Evolutionary conservation across 2,329 filamentous ascomycete species (phyloP).

Genomic region (Chalara sp.): DNA sequence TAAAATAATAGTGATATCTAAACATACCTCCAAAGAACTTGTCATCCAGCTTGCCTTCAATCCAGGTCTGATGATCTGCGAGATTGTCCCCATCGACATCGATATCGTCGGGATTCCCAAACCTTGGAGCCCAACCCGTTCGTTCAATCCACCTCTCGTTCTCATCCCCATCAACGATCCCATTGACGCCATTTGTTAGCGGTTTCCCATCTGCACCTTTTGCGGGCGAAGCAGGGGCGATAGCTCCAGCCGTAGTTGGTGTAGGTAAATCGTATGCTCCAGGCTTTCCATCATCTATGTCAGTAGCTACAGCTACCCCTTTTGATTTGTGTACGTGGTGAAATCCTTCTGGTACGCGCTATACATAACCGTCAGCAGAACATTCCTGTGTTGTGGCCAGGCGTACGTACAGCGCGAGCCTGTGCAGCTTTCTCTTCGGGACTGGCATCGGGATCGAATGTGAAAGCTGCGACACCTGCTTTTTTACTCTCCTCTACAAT

Average conservation of each 20-base stretch:
- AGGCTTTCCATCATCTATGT: constrained; percentile 64
- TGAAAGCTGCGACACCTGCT: constrained; percentile 72
- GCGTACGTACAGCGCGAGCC: constrained; percentile 60
- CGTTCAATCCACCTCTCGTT: constrained; percentile 46
- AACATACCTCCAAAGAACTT: constrained; percentile 77
- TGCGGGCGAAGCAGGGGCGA: constrained; percentile 41
- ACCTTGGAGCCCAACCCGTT: constrained; percentile 84
- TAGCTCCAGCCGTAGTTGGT: constrained; percentile 62
- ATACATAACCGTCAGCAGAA: constrained; percentile 6
- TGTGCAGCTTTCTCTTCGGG: constrained; percentile 80
- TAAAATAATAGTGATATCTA: neutral
- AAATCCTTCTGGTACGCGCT: constrained; percentile 60
- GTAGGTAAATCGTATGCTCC: constrained; percentile 72
- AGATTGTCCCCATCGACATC: constrained; percentile 54
- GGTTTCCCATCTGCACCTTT: constrained; percentile 40
- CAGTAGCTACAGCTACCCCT: constrained; percentile 67
- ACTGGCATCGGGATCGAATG: constrained; percentile 80
- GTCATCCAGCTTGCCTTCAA: constrained; percentile 80
- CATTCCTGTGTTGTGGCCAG: neutral
- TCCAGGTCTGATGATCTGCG: constrained; percentile 79
- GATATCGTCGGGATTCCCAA: constrained; percentile 58
- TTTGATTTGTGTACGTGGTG: constrained; percentile 54
- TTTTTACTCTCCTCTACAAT: constrained; percentile 72
- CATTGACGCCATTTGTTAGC: constrained; percentile 39
- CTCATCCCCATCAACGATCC: constrained; percentile 42